Base-by-base conservation (phyloP, 1,284 basidiomycete genomes). In the Ustilago tritici region DNA sequence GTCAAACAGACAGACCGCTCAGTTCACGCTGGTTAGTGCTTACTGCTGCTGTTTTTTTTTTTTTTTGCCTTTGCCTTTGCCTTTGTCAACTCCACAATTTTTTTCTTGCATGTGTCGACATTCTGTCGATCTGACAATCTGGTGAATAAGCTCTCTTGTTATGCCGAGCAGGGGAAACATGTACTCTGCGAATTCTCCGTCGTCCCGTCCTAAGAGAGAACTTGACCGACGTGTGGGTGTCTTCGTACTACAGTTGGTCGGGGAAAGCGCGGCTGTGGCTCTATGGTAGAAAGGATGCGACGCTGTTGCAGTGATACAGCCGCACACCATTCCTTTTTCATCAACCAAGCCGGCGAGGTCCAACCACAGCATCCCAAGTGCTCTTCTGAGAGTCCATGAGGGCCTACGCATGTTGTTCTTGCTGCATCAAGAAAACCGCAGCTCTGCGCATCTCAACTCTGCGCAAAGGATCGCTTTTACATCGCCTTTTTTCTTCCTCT, bases 401-500 rank as follows among this genome's bases (percentile, higher is more conserved):
- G n/a, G 23, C 23, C 23, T 3, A 28, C 23, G 23, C 11, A 46
- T 7, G 19, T 19, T 7, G 6, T n/a, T 46, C 43, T 46, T 46
- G 19, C n/a, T 46, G n/a, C 19, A 15, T 8, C 43, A 46, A 46
- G 43, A 46, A 46, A 9, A 15, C 17, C 19, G 10, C n/a, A 17
- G 43, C 43, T 46, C 43, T 46, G 43, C 43, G 43, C 43, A 46
- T 46, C 43, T 46, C 43, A 46, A 46, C 43, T 19, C 11, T 19
- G 6, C n/a, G 43, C n/a, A 28, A 28, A 28, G 23, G 23, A 28
- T 28, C 23, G 23, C 23, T 3, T 28, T 28, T 28, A 28, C 23
- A 28, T 28, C 23, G 23, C 23, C 23, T 28, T 28, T 28, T 28
- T 28, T 28, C 23, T 28, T 28, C 23, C 23, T 28, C 23, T 28